Evolutionary conservation across 352 stramenopile genomes (phyloP).

Genomic region (Globisporangium canariense): DNA sequence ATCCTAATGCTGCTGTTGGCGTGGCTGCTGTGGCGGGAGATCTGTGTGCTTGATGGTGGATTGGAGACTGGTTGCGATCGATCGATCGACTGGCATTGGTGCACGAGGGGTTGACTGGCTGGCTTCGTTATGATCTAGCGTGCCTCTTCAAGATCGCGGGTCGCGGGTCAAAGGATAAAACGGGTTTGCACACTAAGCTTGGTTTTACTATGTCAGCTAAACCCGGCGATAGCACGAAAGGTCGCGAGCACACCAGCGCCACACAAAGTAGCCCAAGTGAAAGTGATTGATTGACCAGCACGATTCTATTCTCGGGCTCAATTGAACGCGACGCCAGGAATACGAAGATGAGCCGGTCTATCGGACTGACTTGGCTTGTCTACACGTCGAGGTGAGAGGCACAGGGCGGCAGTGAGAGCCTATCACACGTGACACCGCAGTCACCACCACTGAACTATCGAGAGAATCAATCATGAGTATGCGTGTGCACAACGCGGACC

Average conservation of each 20-base stretch:
- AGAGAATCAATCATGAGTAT: slow-evolving; percentile 47
- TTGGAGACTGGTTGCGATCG: not conserved
- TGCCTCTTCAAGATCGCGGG: slow-evolving; percentile 14
- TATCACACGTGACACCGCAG: not conserved
- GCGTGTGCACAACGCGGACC: slow-evolving; percentile 70
- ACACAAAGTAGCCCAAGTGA: not conserved
- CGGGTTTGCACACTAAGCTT: not conserved
- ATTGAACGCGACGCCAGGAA: not conserved
- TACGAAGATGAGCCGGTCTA: not conserved
- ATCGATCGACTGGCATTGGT: not conserved
- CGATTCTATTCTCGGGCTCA: slow-evolving; percentile 7
- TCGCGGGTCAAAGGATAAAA: not conserved
- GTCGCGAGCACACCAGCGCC: not conserved
- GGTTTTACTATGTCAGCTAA: not conserved
- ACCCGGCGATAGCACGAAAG: not conserved
- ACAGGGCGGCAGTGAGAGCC: not conserved
- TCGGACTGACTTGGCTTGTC: not conserved
- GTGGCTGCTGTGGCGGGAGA: not conserved
- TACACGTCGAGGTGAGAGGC: not conserved
- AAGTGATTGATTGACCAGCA: not conserved
- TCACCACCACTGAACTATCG: too few species aligned
- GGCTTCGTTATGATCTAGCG: not conserved
- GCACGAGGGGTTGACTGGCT: not conserved
- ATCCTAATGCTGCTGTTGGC: not conserved
- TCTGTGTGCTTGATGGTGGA: slow-evolving; percentile 1